phyloP scores from a whole-genome alignment of 2,329 filamentous ascomycete species.

The Sporothrix mexicana region DNA sequence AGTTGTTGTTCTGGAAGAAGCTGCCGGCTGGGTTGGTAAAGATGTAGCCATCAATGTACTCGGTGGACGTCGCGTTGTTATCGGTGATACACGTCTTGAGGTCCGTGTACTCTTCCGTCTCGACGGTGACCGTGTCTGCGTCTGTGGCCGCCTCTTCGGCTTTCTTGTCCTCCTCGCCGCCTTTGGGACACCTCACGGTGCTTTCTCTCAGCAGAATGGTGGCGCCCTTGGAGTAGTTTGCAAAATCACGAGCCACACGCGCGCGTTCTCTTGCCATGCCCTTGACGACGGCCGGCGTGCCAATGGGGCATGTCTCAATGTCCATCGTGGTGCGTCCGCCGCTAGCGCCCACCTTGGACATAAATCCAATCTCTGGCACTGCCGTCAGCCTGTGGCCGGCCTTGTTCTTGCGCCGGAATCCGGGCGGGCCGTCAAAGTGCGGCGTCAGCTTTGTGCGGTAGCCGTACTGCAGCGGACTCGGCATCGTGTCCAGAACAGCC shows the following conservation, averaged over 20 bases:
- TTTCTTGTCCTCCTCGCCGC: neutral
- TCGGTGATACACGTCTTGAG: constrained; percentile 90
- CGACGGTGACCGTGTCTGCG: constrained; percentile 56
- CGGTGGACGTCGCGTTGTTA: constrained; percentile 78
- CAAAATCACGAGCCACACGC: constrained; percentile 72
- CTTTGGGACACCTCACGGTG: constrained; percentile 69
- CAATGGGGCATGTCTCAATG: constrained; percentile 97
- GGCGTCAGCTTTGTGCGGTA: constrained; percentile 98
- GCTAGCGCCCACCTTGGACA: constrained; percentile 64
- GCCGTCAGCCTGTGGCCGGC: constrained; percentile 56
- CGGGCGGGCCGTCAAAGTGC: constrained; percentile 83
- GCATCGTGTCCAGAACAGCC: constrained; percentile 79
- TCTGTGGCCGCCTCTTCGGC: constrained; percentile 39
- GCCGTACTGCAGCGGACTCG: constrained; percentile 86
- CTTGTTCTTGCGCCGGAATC: constrained; percentile 55
- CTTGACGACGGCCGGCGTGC: constrained; percentile 79
- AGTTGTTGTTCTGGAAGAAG: constrained; percentile 99
- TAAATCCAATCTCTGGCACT: constrained; percentile 86
- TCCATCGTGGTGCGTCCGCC: constrained; percentile 81
- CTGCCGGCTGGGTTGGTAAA: constrained; percentile 92
- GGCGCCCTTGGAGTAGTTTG: constrained; percentile 77
- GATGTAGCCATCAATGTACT: constrained; percentile 83
- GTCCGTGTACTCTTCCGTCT: constrained; percentile 69
- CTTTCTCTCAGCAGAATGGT: constrained; percentile 89
- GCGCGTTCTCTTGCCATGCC: constrained; percentile 81